Percentiles rank a stretch among this genome's conserved stretches.
Conservation (phyloP, 2,329 filamentous ascomycete species). For the Clarireedia hainanense region DNA sequence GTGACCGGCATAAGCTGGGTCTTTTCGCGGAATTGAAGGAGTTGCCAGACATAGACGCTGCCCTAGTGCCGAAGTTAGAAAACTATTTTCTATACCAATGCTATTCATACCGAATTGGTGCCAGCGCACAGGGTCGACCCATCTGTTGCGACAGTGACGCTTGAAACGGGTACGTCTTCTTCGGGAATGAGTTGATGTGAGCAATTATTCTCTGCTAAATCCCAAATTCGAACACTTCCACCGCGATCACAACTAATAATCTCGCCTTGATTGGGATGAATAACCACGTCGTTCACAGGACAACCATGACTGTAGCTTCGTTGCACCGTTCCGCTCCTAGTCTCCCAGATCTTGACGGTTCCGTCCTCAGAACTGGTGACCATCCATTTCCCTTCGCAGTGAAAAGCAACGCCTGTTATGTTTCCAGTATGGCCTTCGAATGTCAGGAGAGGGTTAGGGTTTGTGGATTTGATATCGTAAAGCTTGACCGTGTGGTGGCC, state of each 20-base stretch:
- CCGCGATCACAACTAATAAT: conserved; percentile 92
- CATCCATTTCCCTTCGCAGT: conserved; percentile 99
- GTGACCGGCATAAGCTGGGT: conserved; percentile 65
- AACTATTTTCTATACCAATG: not conserved
- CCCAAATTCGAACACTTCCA: conserved; percentile 92
- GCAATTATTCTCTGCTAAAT: conserved; percentile 93
- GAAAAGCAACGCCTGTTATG: conserved; percentile 92
- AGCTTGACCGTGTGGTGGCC: conserved; percentile 85
- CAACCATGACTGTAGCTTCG: conserved; percentile 86
- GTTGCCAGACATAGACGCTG: conserved; percentile 95
- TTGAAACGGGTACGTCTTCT: conserved; percentile 87
- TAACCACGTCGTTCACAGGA: conserved; percentile 96
- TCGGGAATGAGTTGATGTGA: conserved; percentile 94
- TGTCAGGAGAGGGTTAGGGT: conserved; percentile 83
- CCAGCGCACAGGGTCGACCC: conserved; percentile 88
- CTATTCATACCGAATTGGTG: conserved; percentile 68
- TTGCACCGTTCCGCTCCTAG: conserved; percentile 50
- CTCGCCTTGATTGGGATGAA: conserved; percentile 97
- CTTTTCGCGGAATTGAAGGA: conserved; percentile 63
- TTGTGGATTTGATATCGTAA: conserved; percentile 98
- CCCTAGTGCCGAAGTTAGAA: conserved; percentile 48
- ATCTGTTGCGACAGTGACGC: conserved; percentile 92
- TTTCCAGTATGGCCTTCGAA: conserved; percentile 97
- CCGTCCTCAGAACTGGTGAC: conserved; percentile 96
- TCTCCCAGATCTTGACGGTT: conserved; percentile 33